Evolutionary conservation across 2,329 filamentous ascomycete genomes (phyloP), one percentile per base, ranked within the genome.

Genomic region (Fonsecaea erecta): DNA sequence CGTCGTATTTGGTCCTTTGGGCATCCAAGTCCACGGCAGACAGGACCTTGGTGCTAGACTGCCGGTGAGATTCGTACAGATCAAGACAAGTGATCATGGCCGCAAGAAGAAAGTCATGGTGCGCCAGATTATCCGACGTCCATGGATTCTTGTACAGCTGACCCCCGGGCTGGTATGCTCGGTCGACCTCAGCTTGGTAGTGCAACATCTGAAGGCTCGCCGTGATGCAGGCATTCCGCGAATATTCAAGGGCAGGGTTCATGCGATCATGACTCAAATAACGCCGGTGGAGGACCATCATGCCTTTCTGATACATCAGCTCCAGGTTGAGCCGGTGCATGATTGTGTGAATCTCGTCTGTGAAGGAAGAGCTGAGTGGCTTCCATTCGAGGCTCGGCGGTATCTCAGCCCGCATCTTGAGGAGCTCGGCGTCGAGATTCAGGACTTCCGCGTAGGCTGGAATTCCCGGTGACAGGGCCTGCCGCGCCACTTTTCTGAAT

Each of bases 51-150:
- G 16, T 51, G 12, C 9, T 24, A 26, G 30, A 28, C 11, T 37
- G 57, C 5, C 40, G 34, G 51, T 62, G 57, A 7, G 65, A 59
- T 40, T 67, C 56, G 18, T 64, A 69, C 8, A 75, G 52, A 30
- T 75, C 75, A 35, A 88, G 75, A 65, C 85, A 88, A 2, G 89
- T 71, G n/a, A 88, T 80, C 81, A 86, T 86, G 59, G 84, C 82
- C 0, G 86, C 85, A 1, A 89, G 79, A 54, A 89, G 75, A 54
- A 85, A 88, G 71, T 89, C 86, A 56, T 87, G 85, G 52, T 85
- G 80, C 8, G 83, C 81, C 1, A 88, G 73, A 0, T 84, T 84
- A 2, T 82, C 83, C 18, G 87, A 74, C 66, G 87, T 86, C 82
- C 85, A 87, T 8, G 80, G 80, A 40, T 83, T 80, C 34, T 79